phyloP scores from a whole-genome alignment of 768 basidiomycete species.

The Lentinula lateritia region DNA sequence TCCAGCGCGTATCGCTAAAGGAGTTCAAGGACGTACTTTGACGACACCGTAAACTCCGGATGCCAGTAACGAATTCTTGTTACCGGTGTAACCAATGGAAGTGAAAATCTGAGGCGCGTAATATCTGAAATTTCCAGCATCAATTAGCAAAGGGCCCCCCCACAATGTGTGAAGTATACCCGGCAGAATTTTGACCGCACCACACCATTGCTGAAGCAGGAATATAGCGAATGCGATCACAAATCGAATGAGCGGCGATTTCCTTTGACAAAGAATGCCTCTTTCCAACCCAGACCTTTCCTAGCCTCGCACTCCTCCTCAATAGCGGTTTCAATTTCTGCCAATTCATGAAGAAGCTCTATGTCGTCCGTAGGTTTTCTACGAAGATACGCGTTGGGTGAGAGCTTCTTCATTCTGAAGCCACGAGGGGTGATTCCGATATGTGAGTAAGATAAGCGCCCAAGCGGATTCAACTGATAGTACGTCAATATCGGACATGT shows the following conservation, averaged over 20 bases:
- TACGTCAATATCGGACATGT: too few species aligned
- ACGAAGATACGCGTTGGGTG: constrained; percentile 33
- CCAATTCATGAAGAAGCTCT: constrained; percentile 34
- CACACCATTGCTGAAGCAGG: constrained; percentile 52
- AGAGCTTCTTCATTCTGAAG: too few species aligned
- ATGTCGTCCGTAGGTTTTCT: constrained; percentile 22
- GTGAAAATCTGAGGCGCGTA: constrained; percentile 73
- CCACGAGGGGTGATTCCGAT: too few species aligned
- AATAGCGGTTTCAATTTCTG: constrained; percentile 59
- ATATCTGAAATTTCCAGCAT: constrained; percentile 32
- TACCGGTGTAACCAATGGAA: constrained; percentile 63
- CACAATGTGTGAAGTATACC: constrained; percentile 1
- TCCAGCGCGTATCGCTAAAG: not conserved
- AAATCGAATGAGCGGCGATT: constrained; percentile 47
- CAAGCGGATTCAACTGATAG: too few species aligned
- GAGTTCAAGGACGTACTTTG: not conserved
- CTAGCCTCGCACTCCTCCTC: constrained; percentile 49
- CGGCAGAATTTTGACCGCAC: constrained; percentile 52
- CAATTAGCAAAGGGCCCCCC: not conserved
- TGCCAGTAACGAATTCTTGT: constrained; percentile 58
- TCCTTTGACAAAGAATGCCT: constrained; percentile 54
- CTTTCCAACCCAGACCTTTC: constrained; percentile 38
- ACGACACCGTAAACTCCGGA: constrained; percentile 52
- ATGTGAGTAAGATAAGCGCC: too few species aligned
- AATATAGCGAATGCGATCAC: constrained; percentile 56